phyloP scores from a whole-genome alignment of 208 protist genomes.

The Porcisia deanei region DNA sequence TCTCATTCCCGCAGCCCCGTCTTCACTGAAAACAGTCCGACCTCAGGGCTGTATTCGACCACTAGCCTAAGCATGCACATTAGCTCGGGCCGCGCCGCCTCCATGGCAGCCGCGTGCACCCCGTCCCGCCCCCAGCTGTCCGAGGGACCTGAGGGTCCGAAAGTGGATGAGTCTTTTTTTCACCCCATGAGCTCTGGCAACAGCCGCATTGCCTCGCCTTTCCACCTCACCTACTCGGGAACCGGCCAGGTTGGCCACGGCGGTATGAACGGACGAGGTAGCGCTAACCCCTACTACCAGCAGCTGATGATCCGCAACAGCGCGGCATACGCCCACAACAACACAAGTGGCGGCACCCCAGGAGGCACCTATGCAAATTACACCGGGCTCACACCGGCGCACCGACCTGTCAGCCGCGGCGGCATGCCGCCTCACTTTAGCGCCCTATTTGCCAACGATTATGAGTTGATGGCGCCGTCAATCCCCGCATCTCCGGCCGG shows the following conservation, averaged over 20 bases:
- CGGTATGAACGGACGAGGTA: constrained; percentile 4
- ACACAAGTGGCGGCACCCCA: constrained; percentile 16
- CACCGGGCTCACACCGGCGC: constrained; percentile 24
- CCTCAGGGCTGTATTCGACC: constrained; percentile 30
- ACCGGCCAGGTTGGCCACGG: constrained; percentile 8
- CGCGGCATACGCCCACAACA: constrained; percentile 13
- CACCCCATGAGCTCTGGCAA: constrained; percentile 35
- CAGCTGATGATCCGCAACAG: constrained; percentile 28
- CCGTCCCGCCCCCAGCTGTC: constrained; percentile 32
- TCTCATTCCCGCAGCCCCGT: constrained; percentile 35
- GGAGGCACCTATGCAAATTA: constrained; percentile 9
- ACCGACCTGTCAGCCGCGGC: constrained; percentile 24
- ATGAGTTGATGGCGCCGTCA: constrained; percentile 34
- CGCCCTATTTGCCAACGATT: constrained; percentile 28
- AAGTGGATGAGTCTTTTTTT: constrained; percentile 35
- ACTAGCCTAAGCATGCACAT: constrained; percentile 28
- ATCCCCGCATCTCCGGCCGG: constrained; percentile 21
- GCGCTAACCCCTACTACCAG: constrained; percentile 21
- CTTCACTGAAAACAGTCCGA: constrained; percentile 34
- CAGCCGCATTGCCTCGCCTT: constrained; percentile 32
- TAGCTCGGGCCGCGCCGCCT: constrained; percentile 27
- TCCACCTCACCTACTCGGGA: constrained; percentile 18
- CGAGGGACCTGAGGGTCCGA: constrained; percentile 28
- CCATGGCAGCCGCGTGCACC: constrained; percentile 33
- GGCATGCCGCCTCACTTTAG: constrained; percentile 31